These are phyloP conservation scores for Suhomyces bribrorum DNA, from an alignment of 1,139 yeast genomes.

Conservation along the genomic window DNA sequence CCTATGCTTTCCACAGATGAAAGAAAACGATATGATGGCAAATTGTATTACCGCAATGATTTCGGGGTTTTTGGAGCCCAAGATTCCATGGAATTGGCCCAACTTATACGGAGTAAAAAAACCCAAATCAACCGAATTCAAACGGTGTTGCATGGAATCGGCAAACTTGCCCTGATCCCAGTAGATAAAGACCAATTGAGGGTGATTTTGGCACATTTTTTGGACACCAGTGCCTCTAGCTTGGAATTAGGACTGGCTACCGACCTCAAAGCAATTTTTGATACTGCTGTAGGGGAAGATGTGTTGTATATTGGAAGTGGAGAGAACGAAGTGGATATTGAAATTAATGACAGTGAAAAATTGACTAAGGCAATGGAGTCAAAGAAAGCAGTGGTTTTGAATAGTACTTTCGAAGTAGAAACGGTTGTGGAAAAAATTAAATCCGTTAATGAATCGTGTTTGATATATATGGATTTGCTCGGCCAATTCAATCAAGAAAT, in stretches of 20 bases:
- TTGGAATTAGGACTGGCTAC: background rate
- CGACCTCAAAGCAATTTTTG: background rate
- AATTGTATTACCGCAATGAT: slow-evolving; percentile 1
- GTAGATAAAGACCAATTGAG: background rate
- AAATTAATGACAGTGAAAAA: background rate
- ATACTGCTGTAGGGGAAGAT: background rate
- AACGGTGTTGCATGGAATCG: background rate
- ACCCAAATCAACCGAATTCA: background rate
- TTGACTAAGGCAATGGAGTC: background rate
- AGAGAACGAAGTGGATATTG: background rate
- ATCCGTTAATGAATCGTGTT: background rate
- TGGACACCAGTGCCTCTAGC: background rate
- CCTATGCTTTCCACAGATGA: slow-evolving; percentile 20
- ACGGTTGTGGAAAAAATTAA: background rate
- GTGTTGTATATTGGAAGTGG: background rate
- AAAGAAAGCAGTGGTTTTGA: background rate
- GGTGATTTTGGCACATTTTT: background rate
- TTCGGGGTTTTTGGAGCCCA: background rate
- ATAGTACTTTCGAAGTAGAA: background rate
- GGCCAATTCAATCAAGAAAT: background rate
- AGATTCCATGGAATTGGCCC: background rate
- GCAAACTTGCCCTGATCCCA: background rate
- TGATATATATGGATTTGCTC: background rate
- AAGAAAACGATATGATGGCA: slow-evolving; percentile 16
- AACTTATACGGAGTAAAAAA: background rate